These are phyloP conservation scores for Lodderomyces jiufengensis DNA, from an alignment of 1,139 yeast genomes.

Conservation along the genomic window DNA sequence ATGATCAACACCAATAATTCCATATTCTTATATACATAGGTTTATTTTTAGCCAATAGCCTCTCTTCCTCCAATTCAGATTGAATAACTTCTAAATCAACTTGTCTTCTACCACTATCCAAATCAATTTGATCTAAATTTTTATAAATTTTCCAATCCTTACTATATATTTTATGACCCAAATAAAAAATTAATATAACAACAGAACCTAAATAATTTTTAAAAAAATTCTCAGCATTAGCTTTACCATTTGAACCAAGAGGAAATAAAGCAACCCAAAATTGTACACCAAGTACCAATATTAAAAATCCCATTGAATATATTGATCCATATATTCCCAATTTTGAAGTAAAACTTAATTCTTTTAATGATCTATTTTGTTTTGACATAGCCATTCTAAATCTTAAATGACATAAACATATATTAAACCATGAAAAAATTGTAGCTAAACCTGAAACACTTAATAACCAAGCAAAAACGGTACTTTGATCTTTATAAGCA, in stretches of 20 bases:
- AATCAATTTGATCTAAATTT: conserved; percentile 27
- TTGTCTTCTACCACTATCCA: conserved; percentile 32
- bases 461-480: conserved; percentile 40
- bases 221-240: conserved; percentile 32
- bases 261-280: conserved; percentile 41
- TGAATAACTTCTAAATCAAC: conserved; percentile 19
- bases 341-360: conserved; percentile 26
- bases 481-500: conserved; percentile 34
- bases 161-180: conserved; percentile 32
- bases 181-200: conserved; percentile 30
- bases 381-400: conserved; percentile 35
- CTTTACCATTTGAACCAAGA: conserved; percentile 21
- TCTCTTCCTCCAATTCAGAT: conserved; percentile 13
- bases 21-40: conserved; percentile 28
- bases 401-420: conserved; percentile 35
- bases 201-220: conserved; percentile 36
- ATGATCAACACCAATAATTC: conserved; percentile 32
- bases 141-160: conserved; percentile 32
- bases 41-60: conserved; percentile 9
- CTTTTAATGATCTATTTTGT: conserved; percentile 27
- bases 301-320: conserved; percentile 29
- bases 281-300: conserved; percentile 31
- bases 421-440: conserved; percentile 41
- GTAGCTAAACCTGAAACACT: conserved; percentile 42
- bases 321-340: conserved; percentile 34